These are phyloP conservation scores for Tylopilus sp. DNA, from an alignment of 768 basidiomycete species.

Conservation along the genomic window DNA sequence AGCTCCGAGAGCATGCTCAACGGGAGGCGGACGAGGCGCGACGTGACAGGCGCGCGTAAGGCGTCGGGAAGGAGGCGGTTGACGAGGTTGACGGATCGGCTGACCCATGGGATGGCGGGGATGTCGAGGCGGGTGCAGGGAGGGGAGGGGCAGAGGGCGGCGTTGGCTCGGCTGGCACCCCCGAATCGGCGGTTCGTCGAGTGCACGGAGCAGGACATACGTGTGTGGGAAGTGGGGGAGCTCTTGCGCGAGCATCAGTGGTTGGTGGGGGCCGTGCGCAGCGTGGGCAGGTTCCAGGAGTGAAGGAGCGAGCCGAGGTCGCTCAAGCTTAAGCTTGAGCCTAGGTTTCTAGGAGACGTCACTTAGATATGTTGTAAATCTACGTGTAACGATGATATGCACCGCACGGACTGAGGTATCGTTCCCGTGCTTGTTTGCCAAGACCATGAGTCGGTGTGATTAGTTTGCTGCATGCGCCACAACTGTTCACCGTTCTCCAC, in stretches of 20 bases:
- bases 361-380: too few relatives aligned
- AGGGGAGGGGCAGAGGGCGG: slow-evolving; percentile 30
- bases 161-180: slow-evolving; percentile 45
- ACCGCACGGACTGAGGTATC: too few relatives aligned
- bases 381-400: too few relatives aligned
- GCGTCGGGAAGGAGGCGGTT: slow-evolving; percentile 38
- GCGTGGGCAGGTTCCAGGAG: slow-evolving; percentile 43
- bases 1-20: slow-evolving; percentile 89
- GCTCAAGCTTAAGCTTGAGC: too few relatives aligned
- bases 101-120: slow-evolving; percentile 70
- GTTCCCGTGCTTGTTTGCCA: too few relatives aligned
- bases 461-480: too few relatives aligned
- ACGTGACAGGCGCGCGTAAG: background rate
- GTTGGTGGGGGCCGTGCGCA: slow-evolving; percentile 65
- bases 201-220: slow-evolving; percentile 71
- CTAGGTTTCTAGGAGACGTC: too few relatives aligned
- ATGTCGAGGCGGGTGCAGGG: slow-evolving; percentile 42
- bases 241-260: slow-evolving; percentile 80
- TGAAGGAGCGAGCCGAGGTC: too few relatives aligned
- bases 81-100: slow-evolving; percentile 59
- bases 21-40: slow-evolving; percentile 21
- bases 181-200: slow-evolving; percentile 71
- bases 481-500: too few relatives aligned
- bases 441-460: too few relatives aligned
- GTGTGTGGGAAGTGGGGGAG: slow-evolving; percentile 74